These are phyloP conservation scores for Styphnolobium japonicum DNA, from an alignment of 306 rosid species.

Conservation along the genomic window DNA sequence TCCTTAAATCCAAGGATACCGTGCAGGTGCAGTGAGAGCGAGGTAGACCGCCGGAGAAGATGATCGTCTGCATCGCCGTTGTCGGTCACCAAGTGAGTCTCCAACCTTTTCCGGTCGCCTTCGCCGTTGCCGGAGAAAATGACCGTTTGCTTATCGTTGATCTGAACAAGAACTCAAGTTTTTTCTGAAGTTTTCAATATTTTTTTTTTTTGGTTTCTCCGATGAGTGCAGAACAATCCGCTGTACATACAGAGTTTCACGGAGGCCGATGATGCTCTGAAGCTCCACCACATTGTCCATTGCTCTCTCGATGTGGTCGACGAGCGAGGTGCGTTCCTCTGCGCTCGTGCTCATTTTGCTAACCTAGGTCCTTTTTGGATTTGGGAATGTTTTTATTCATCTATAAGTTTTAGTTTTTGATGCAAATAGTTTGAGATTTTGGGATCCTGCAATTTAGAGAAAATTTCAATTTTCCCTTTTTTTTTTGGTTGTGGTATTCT, in stretches of 20 bases:
- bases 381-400: not conserved
- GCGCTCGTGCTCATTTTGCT: not conserved
- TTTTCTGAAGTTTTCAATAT: not conserved
- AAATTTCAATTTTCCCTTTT: no score
- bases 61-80: constrained; percentile 98
- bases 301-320: constrained; percentile 95
- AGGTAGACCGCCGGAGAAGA: constrained; percentile 46
- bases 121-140: no score
- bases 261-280: constrained; percentile 96
- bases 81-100: constrained; percentile 84
- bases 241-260: constrained; percentile 96
- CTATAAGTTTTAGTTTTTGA: not conserved
- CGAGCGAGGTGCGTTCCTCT: constrained; percentile 66
- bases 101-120: no score
- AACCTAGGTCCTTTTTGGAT: no score
- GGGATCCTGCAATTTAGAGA: no score
- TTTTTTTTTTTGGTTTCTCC: not conserved
- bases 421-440: constrained; percentile 11
- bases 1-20: no score
- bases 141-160: no score
- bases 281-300: constrained; percentile 95
- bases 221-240: constrained; percentile 78
- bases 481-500: no score
- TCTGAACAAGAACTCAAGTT: not conserved
- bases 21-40: no score